Evolutionary conservation across 2,329 filamentous ascomycete genomes (phyloP).

Genomic region (Sporothrix protearum): DNA sequence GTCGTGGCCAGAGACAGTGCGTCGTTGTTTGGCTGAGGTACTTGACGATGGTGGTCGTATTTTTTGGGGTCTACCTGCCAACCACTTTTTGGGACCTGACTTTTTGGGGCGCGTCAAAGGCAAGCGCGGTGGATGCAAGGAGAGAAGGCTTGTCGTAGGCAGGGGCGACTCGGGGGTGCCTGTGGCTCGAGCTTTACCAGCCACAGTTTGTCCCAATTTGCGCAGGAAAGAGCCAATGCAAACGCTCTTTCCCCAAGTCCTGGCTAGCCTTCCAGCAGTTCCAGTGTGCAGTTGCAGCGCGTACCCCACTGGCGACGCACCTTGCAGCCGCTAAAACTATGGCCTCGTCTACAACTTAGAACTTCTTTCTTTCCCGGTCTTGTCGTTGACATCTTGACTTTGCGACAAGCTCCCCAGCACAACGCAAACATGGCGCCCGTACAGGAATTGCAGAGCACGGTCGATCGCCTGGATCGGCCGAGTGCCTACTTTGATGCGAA

Average conservation of each 20-base stretch:
- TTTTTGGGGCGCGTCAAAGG: conserved; percentile 24
- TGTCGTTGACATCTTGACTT: background rate
- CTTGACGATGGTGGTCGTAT: background rate
- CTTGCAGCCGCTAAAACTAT: conserved; percentile 10
- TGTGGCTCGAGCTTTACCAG: conserved; percentile 26
- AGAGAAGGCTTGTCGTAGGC: background rate
- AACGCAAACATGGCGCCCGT: conserved; percentile 22
- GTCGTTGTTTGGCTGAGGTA: background rate
- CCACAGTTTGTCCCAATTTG: conserved; percentile 5
- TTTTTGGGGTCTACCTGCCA: conserved; percentile 16
- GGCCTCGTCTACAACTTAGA: background rate
- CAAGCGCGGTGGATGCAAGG: conserved; percentile 4
- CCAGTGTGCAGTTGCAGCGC: background rate
- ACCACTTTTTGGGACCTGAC: conserved; percentile 4
- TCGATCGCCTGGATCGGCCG: conserved; percentile 88
- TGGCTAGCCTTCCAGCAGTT: background rate
- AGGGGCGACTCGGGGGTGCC: background rate
- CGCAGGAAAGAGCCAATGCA: background rate
- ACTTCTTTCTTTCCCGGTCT: background rate
- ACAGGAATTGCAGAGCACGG: conserved; percentile 57
- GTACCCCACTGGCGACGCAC: background rate
- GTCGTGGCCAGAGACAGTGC: conserved; percentile 2
- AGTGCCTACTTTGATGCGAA: conserved; percentile 88
- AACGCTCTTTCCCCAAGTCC: background rate
- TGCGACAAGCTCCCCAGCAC: conserved; percentile 15